These are phyloP conservation scores for Aspergillus niger DNA, from an alignment of 2,329 filamentous ascomycete genomes.

Conservation along the genomic window DNA sequence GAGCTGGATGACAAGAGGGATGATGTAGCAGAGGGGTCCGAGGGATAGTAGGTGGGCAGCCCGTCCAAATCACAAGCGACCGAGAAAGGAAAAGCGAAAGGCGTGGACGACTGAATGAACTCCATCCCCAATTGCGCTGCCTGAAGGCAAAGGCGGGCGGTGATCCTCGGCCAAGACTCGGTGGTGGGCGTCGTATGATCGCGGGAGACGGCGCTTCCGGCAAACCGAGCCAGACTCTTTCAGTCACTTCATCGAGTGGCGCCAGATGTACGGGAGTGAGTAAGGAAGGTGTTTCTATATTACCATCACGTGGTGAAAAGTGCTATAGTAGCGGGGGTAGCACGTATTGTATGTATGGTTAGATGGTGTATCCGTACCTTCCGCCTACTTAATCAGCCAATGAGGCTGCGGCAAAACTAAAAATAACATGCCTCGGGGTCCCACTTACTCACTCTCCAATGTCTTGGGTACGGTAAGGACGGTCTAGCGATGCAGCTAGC, in stretches of 20 bases:
- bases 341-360: not conserved
- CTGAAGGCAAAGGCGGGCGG: not conserved
- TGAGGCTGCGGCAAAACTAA: not conserved
- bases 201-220: slow-evolving; percentile 33
- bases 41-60: not conserved
- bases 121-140: not conserved
- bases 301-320: too few relatives aligned
- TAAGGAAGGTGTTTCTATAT: too few relatives aligned
- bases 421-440: not conserved
- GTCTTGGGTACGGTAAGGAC: not conserved
- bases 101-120: not conserved
- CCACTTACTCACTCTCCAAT: not conserved
- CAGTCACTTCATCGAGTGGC: too few relatives aligned
- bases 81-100: not conserved
- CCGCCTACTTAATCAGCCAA: not conserved
- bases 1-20: not conserved
- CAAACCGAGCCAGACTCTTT: slow-evolving; percentile 17
- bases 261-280: too few relatives aligned
- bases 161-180: slow-evolving; percentile 15
- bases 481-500: too few relatives aligned
- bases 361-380: not conserved
- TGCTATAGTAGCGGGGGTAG: not conserved
- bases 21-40: not conserved
- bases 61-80: not conserved
- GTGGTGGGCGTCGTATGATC: slow-evolving; percentile 34